Evolutionary conservation across 2,329 filamentous ascomycete species (phyloP).

Genomic region (Colletotrichum tamarilloi): DNA sequence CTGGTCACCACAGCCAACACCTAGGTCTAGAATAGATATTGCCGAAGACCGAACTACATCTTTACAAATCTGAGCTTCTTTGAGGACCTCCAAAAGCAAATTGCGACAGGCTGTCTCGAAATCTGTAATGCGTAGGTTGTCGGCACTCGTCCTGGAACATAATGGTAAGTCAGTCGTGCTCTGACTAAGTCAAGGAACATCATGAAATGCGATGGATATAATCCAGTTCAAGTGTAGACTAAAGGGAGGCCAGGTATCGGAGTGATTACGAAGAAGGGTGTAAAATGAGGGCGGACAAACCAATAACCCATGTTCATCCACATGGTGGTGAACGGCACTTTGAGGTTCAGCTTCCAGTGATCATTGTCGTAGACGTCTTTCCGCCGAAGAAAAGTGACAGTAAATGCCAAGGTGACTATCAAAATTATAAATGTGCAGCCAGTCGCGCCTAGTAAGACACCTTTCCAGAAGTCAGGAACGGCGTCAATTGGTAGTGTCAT

Average conservation of each 20-base stretch:
- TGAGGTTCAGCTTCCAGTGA: conserved; percentile 66
- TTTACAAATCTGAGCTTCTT: conserved; percentile 52
- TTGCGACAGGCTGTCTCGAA: conserved; percentile 60
- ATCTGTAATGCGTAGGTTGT: conserved; percentile 45
- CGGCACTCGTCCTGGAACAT: conserved; percentile 41
- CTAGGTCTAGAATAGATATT: conserved; percentile 61
- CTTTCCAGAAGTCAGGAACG: neutral
- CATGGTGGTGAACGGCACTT: conserved; percentile 59
- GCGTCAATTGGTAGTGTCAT: neutral
- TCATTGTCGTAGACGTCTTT: conserved; percentile 59
- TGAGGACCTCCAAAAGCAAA: conserved; percentile 59
- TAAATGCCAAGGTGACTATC: conserved; percentile 31
- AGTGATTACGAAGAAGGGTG: too few relatives aligned
- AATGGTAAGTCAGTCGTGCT: neutral
- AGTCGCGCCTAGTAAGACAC: neutral
- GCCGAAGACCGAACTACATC: conserved; percentile 14
- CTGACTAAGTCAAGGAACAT: neutral
- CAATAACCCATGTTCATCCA: conserved; percentile 75
- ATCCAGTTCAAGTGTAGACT: neutral
- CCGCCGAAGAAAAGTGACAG: conserved; percentile 39
- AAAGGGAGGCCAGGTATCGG: neutral
- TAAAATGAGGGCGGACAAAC: conserved; percentile 48
- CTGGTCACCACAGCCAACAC: conserved; percentile 71
- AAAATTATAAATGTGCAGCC: conserved; percentile 40
- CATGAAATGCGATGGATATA: neutral